Evolutionary conservation across 345 rosid species (phyloP), one percentile per base, ranked within the genome.

Genomic region (Ailanthus altissimus): DNA sequence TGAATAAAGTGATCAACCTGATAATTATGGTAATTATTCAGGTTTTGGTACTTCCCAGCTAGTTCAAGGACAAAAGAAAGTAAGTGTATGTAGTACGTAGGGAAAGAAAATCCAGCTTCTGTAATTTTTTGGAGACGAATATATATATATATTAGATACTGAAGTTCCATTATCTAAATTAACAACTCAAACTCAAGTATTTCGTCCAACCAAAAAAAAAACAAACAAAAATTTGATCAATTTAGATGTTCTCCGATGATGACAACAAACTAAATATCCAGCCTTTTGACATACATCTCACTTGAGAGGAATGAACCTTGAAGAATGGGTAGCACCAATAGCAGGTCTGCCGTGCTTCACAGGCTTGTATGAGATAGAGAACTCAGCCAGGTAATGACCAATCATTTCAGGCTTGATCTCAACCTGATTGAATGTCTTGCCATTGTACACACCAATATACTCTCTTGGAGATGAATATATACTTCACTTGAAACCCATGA

Each of bases 351-450:
- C 98, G 5, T 94, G 98, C 97, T 93, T 94, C 6, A 94, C 97
- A 1, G 98, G 98, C 89, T 92, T 92, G 93, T 92, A 92, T 8
- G 90, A 85, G 81, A 92, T 90, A 2, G 97, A 92, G 85, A 92
- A 92, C 81, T 92, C 97, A 26, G 97, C 97, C 45, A 92, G 78
- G 84, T 92, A 92, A 71, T 92, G 94, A 28, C 94, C 86, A 75
- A 94, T 94, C 98, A 94, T 94, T 81, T 94, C 98, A 0, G 97
- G 98, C 89, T 94, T 94, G 88, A 94, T 93, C 72, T 94, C 98
- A 25, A 93, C 94, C 76, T 94, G 98, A 78, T 94, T 94, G 71
- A 94, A 94, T 36, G 98, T 93, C 88, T 91, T 94, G 21, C 98
- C 98, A 18, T 93, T 94, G 94, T 94, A 94, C 16, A 91, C 97